phyloP scores from a whole-genome alignment of 2,329 filamentous ascomycete species.

The Alternaria gaisen region DNA sequence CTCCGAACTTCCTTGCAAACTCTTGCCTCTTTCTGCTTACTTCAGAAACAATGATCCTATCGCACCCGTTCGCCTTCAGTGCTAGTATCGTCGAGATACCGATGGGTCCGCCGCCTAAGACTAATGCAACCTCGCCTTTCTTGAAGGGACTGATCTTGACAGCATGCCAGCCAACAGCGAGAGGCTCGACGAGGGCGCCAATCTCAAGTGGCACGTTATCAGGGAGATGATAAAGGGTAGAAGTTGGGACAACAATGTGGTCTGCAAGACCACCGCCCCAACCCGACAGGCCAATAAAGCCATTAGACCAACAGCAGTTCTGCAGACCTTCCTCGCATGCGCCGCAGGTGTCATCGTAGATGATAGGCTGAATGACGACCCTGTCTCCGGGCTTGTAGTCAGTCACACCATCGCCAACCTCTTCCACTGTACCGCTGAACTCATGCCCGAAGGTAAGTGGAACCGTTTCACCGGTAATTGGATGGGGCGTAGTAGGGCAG shows the following conservation, averaged over 20 bases:
- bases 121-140: conserved; percentile 56
- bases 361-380: conserved; percentile 63
- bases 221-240: conserved; percentile 58
- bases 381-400: conserved; percentile 60
- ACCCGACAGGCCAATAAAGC: conserved; percentile 62
- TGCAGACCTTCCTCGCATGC: conserved; percentile 62
- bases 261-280: conserved; percentile 64
- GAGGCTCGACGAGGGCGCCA: conserved; percentile 63
- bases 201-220: conserved; percentile 62
- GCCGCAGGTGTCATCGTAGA: conserved; percentile 63
- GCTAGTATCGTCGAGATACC: conserved; percentile 54
- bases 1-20: conserved; percentile 62
- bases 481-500: conserved; percentile 63
- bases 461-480: conserved; percentile 62
- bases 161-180: conserved; percentile 66
- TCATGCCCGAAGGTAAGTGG: conserved; percentile 65
- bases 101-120: conserved; percentile 64
- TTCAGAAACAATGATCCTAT: conserved; percentile 63
- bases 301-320: conserved; percentile 64
- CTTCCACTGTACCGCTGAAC: conserved; percentile 62
- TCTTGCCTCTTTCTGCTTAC: conserved; percentile 58
- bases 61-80: conserved; percentile 41
- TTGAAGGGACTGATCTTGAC: conserved; percentile 62
- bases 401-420: conserved; percentile 60
- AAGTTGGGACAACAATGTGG: conserved; percentile 60